Evolutionary conservation across 305 asterid genomes (phyloP).

Genomic region (Ajuga reptans): DNA sequence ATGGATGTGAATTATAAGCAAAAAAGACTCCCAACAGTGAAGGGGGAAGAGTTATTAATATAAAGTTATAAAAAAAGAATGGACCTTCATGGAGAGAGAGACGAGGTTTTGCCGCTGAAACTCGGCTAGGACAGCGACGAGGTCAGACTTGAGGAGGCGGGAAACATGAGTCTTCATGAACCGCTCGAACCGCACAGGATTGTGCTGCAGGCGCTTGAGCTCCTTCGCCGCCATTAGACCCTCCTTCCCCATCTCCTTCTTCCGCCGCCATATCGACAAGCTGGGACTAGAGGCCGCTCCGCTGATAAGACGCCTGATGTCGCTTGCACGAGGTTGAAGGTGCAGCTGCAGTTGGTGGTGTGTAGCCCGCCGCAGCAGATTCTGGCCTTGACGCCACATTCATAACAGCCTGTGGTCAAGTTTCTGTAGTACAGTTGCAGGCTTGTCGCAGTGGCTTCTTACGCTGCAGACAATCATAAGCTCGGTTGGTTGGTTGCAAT

Average conservation of each 20-base stretch:
- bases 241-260: constrained; percentile 87
- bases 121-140: constrained; percentile 79
- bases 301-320: constrained; percentile 23
- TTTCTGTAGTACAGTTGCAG: not conserved
- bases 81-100: constrained; percentile 68
- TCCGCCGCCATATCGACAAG: constrained; percentile 87
- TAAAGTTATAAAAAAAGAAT: not conserved
- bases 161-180: constrained; percentile 69
- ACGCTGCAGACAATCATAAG: not conserved
- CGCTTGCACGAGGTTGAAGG: constrained; percentile 4
- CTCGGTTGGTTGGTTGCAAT: too few relatives aligned
- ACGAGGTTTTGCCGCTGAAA: constrained; percentile 84
- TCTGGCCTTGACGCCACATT: constrained; percentile 46
- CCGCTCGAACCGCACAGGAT: constrained; percentile 54
- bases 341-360: constrained; percentile 15
- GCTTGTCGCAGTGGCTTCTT: not conserved
- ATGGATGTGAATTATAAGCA: too few relatives aligned
- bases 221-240: constrained; percentile 83
- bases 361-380: constrained; percentile 26
- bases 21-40: too few relatives aligned
- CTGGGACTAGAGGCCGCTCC: constrained; percentile 49
- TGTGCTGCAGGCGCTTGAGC: constrained; percentile 68
- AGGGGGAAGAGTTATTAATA: not conserved
- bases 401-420: not conserved
- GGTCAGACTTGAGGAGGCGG: constrained; percentile 86